Evolutionary conservation across 2,329 filamentous ascomycete species (phyloP), one percentile per base, ranked within the genome.

Genomic region (Amphichorda felina): DNA sequence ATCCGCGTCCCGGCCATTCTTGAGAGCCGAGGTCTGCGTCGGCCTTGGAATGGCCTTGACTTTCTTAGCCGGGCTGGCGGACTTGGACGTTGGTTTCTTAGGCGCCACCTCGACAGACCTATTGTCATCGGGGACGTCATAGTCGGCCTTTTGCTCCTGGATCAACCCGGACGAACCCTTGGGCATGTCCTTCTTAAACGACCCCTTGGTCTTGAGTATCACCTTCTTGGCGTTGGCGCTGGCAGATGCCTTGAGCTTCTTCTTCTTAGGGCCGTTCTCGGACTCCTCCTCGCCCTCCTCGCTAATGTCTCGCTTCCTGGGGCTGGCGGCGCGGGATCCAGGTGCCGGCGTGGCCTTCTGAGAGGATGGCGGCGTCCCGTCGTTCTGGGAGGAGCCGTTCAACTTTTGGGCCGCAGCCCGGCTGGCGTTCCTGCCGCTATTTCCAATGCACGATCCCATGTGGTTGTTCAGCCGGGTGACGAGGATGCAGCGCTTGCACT

Each of bases 381-480:
- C 72, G 43, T 67, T 61, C 42, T 68, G 65, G 38, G 64, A 72
- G 31, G 30, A 70, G 43, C 75, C 76, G 46, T 68, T 74, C 42
- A 79, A 72, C 57, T 78, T 79, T 44, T 73, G 68, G 8, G 73
- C 70, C 9, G 75, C 75, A 7, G 71, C 72, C 38, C 74, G 62
- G 41, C 73, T 76, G 11, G 75, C 73, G 43, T 72, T 76, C 24
- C 75, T 65, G 17, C 75, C 73, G 44, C 72, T 76, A 50, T 77
- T 79, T 30, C 74, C 75, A 41, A 79, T 79, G 50, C 75, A 79
- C 14, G 72, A 76, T 24, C 72, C 72, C 74, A 80, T 79, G 54
- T 80, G 75, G 42, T 78, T 78, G 53, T 78, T 79, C 41, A 80
- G 59, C 28, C 75, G 66, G 37, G 74, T 77, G 35, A 79, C 74